Base-by-base conservation (phyloP, 2,329 filamentous ascomycete genomes). In the Aspergillus quadricinctus region DNA sequence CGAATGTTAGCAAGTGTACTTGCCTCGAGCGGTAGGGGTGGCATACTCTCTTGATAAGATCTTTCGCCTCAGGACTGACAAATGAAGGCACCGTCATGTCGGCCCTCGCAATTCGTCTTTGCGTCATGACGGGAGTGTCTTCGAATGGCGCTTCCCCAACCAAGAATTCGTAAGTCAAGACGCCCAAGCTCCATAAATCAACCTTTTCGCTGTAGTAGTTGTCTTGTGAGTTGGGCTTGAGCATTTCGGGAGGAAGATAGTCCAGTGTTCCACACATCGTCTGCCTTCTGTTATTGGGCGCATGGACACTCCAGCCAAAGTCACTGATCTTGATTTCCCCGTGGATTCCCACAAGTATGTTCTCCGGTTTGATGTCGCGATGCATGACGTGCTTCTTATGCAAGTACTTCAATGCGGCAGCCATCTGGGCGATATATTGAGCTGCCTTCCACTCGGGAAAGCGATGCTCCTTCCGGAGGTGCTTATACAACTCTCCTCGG, bases 281-380 rank as follows among this genome's bases (percentile, higher is more conserved):
- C 69, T 92, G 88, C 60, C 94, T 83, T 65, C 94, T 82, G 77
- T 93, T 95, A 75, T 96, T 97, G 28, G 94, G 94, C 4, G 94
- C 94, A 75, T 99, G 94, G 3, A 97, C 94, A 72, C 90, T 95
- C 94, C 94, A 99, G 50, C 94, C 93, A 69, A 97, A 99, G 75
- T 99, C 94, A 4, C 91, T 95, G 69, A 99, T 92, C 77, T 99
- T 99, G 78, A 99, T 92, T 80, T 99, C 94, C 63, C 92, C 94
- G 71, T 97, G 93, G 58, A 97, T 92, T 14, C 93, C 93, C 29
- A 97, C 88, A 23, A 97, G 83, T 62, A 97, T 97, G 69, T 97
- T 97, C 77, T 97, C 92, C 2, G 92, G 92, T 80, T 97, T 97
- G 78, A 97, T 97, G 68, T 97, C 92, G 57, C 92, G 84, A 76